Base-by-base conservation (phyloP, 2,329 filamentous ascomycete species). In the Apiospora rasikravindrae region DNA sequence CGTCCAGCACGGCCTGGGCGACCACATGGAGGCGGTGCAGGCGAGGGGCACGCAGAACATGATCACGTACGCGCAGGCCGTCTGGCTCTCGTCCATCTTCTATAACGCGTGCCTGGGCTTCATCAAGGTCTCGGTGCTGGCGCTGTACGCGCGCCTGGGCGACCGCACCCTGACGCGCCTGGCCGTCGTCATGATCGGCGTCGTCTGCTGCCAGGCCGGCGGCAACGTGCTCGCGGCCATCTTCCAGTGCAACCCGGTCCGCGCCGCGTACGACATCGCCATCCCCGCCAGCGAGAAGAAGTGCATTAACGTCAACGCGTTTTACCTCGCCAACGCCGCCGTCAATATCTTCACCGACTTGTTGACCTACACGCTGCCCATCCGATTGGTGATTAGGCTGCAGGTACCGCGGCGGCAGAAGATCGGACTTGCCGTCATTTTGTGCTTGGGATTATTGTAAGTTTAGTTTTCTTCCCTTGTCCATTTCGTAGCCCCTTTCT, bases 11-110 rank as follows among this genome's bases (percentile, higher is more conserved):
- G 73, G 73, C 22, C 71, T 74, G 33, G 73, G 73, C 26, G 67
- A 57, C 26, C 71, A 74, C 70, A 47, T 74, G 11, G 57, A 24
- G n/a, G 71, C 29, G 4, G 71, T 79, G 0, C 77, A 74, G 19
- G 83, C 57, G 2, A 49, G 53, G 33, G 73, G 71, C 2, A 67
- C n/a, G 16, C 47, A 70, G 19, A 76, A 77, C 73, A 67, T 75
- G 71, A 73, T 73, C 10, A 29, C 71, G 7, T 77, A 78, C 69
- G n/a, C 51, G 13, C 73, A 76, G 64, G 73, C 73, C 7, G 82
- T 86, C 45, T 86, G 85, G 82, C 77, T 82, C 61, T 85, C 80
- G 73, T 84, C 85, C 26, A 83, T 86, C 75, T 85, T 87, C 78
- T 87, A 87, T 75, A 84, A 86, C 29, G 81, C 84, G 49, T 81